Evolutionary conservation across 2,329 filamentous ascomycete genomes (phyloP).

Genomic region (Bipolaris cookei): DNA sequence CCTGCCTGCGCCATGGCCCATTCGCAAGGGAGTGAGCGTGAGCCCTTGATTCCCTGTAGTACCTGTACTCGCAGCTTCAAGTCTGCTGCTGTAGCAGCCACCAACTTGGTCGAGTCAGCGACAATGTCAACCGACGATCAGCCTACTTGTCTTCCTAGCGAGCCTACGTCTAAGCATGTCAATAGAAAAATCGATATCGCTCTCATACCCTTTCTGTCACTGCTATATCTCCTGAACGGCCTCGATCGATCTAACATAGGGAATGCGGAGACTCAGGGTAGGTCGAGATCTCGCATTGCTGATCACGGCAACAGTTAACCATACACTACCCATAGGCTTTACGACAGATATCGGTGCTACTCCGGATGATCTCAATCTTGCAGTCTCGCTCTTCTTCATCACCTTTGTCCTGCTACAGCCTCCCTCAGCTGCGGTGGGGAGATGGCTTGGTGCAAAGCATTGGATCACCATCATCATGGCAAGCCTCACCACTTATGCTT

Average conservation of each 20-base stretch:
- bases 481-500: background rate
- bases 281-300: constrained; percentile 1
- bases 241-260: constrained; percentile 35
- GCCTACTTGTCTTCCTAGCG: background rate
- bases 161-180: constrained; percentile 11
- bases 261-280: constrained; percentile 37
- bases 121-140: background rate
- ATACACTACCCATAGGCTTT: constrained; percentile 20
- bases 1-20: constrained; percentile 1
- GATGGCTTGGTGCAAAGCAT: constrained; percentile 31
- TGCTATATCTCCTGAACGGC: constrained; percentile 34
- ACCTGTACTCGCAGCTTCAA: background rate
- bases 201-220: constrained; percentile 28
- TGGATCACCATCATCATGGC: constrained; percentile 30
- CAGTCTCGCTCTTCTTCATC: constrained; percentile 35
- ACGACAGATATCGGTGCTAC: constrained; percentile 30
- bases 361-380: constrained; percentile 32
- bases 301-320: constrained; percentile 2
- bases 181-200: constrained; percentile 33
- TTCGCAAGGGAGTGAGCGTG: background rate
- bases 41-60: background rate
- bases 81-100: background rate
- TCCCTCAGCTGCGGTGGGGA: constrained; percentile 26
- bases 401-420: constrained; percentile 35
- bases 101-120: background rate